phyloP scores from a whole-genome alignment of 306 rosid genomes.

The Hippophae tibetana region DNA sequence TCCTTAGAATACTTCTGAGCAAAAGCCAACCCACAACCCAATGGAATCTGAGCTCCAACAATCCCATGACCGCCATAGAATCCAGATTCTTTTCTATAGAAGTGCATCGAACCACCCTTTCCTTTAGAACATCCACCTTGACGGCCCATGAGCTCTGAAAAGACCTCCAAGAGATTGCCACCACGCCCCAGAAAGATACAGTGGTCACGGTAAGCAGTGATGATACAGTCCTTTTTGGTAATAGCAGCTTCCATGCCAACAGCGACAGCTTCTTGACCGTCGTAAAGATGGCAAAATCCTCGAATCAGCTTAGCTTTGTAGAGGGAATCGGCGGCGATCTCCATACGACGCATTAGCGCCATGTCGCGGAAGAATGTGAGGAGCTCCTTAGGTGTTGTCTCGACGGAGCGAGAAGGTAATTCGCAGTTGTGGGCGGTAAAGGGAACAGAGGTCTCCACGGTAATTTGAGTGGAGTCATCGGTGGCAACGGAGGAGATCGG shows the following conservation, averaged over 20 bases:
- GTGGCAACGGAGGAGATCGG: conserved; percentile 28
- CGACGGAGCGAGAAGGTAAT: conserved; percentile 65
- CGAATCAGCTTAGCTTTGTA: conserved; percentile 27
- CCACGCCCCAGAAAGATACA: conserved; percentile 75
- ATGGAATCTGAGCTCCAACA: conserved; percentile 86
- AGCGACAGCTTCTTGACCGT: conserved; percentile 88
- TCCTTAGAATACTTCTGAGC: conserved; percentile 76
- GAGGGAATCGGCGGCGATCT: conserved; percentile 55
- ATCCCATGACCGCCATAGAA: conserved; percentile 92
- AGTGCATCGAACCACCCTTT: conserved; percentile 95
- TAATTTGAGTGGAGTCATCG: too few relatives aligned
- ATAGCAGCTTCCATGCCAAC: conserved; percentile 81
- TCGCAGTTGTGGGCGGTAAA: conserved; percentile 23
- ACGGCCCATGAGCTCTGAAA: conserved; percentile 80
- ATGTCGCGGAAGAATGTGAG: conserved; percentile 51
- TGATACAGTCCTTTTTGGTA: conserved; percentile 56
- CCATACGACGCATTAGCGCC: conserved; percentile 88
- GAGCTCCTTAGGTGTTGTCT: conserved; percentile 22
- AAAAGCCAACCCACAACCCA: conserved; percentile 86
- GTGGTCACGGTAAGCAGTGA: conserved; percentile 85
- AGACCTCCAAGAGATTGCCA: conserved; percentile 48
- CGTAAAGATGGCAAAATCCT: conserved; percentile 91
- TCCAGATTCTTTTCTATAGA: conserved; percentile 59
- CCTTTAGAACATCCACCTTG: conserved; percentile 66
- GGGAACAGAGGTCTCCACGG: too few relatives aligned